A percentile compares a stretch with the other conserved stretches of the same genome.
Conservation (phyloP, 768 basidiomycete genomes). For the Mrakia frigida region DNA sequence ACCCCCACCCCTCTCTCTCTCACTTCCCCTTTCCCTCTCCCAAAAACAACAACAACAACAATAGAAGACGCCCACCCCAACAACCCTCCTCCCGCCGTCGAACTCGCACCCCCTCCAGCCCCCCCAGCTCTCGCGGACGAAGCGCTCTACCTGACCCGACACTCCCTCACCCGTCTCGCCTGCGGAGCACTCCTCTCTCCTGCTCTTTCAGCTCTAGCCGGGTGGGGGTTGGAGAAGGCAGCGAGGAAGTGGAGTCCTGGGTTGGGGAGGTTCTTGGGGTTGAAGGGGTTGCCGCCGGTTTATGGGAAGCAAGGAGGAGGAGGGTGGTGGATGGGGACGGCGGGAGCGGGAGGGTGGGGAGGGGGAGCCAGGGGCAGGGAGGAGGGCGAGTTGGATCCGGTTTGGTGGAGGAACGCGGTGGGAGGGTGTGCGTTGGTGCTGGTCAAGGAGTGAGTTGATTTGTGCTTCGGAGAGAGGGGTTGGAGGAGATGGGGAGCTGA, state of each 20-base stretch:
- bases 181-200: not conserved
- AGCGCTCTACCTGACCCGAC: constrained; percentile 3
- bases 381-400: constrained; percentile 14
- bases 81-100: too few relatives aligned
- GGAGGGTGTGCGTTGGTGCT: constrained; percentile 9
- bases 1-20: not conserved
- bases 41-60: too few relatives aligned
- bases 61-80: too few relatives aligned
- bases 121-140: constrained; percentile 3
- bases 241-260: not conserved
- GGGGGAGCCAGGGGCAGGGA: not conserved
- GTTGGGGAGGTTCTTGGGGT: not conserved
- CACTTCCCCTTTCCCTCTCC: not conserved
- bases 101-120: not conserved
- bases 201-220: not conserved
- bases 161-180: constrained; percentile 5
- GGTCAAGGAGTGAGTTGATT: constrained; percentile 7
- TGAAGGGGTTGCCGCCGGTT: not conserved
- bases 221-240: not conserved
- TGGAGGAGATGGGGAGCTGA: too few relatives aligned
- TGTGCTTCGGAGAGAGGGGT: too few relatives aligned
- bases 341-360: constrained; percentile 3
- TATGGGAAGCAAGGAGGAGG: too few relatives aligned
- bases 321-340: constrained; percentile 2
- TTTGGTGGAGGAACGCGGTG: constrained; percentile 21